Evolutionary conservation across 495 filamentous ascomycete species (phyloP).

Genomic region (Cryomyces antarcticus): DNA sequence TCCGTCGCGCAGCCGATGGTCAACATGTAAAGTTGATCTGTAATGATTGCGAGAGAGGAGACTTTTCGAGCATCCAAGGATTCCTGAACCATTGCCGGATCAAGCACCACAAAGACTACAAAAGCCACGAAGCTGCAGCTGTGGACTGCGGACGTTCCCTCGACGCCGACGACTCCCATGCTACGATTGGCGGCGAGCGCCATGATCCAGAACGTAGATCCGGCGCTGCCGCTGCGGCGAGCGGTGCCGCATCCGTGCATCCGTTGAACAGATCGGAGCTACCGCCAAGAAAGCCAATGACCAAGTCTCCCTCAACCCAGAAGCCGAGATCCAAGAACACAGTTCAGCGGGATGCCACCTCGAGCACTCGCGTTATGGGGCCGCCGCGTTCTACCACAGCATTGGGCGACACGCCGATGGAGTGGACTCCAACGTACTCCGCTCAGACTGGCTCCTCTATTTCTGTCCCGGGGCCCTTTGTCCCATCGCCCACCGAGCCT

Average conservation of each 20-base stretch:
- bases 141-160: constrained; percentile 66
- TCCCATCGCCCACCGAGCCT: constrained; percentile 47
- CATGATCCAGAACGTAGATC: not conserved
- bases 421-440: not conserved
- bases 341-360: not conserved
- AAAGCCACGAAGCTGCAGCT: constrained; percentile 90
- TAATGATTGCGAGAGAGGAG: constrained; percentile 65
- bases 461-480: constrained; percentile 19
- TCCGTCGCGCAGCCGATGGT: constrained; percentile 38
- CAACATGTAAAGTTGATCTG: constrained; percentile 64
- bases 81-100: constrained; percentile 98
- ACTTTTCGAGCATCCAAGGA: constrained; percentile 88
- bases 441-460: not conserved
- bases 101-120: constrained; percentile 72
- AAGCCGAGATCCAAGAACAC: not conserved
- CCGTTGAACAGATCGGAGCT: constrained; percentile 43
- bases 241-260: constrained; percentile 35
- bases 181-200: constrained; percentile 2
- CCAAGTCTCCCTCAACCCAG: too few relatives aligned
- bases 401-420: constrained; percentile 3
- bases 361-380: not conserved
- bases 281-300: constrained; percentile 7
- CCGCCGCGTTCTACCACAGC: not conserved
- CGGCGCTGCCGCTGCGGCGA: constrained; percentile 22
- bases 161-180: constrained; percentile 24